Conservation (phyloP, 2,329 filamentous ascomycete species). For the Verticillium klebahnii region DNA sequence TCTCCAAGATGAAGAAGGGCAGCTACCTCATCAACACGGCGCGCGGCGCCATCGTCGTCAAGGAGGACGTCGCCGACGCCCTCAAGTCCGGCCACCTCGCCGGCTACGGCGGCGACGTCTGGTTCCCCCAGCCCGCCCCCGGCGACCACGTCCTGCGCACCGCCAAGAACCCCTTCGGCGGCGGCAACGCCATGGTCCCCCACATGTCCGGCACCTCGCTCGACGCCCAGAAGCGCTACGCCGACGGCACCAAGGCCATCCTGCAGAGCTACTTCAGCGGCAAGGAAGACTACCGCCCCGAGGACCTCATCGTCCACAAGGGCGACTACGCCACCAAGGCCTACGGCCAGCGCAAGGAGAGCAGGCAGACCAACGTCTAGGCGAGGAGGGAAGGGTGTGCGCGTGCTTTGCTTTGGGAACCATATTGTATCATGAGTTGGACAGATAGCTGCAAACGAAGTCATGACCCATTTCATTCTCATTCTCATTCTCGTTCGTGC, state of each 20-base stretch:
- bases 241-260: constrained; percentile 82
- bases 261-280: constrained; percentile 87
- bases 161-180: constrained; percentile 91
- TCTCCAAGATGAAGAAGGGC: constrained; percentile 98
- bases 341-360: constrained; percentile 70
- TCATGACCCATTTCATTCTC: not conserved
- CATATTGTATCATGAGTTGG: not conserved
- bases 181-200: constrained; percentile 97
- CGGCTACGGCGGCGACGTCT: constrained; percentile 85
- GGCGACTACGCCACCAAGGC: constrained; percentile 95
- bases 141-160: constrained; percentile 88
- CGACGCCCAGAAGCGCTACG: constrained; percentile 92
- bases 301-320: constrained; percentile 86
- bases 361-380: not conserved
- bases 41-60: constrained; percentile 97
- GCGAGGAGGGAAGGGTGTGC: not conserved
- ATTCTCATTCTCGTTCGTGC: constrained; percentile 21
- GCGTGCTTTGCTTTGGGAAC: not conserved
- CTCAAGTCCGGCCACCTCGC: constrained; percentile 88
- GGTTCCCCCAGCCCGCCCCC: constrained; percentile 97
- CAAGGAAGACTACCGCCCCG: constrained; percentile 77
- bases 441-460: not conserved
- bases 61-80: constrained; percentile 95
- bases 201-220: constrained; percentile 99
- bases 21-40: constrained; percentile 98